Base-by-base conservation (phyloP, 805 yeast species). In the Zygosaccharomyces bailii region DNA sequence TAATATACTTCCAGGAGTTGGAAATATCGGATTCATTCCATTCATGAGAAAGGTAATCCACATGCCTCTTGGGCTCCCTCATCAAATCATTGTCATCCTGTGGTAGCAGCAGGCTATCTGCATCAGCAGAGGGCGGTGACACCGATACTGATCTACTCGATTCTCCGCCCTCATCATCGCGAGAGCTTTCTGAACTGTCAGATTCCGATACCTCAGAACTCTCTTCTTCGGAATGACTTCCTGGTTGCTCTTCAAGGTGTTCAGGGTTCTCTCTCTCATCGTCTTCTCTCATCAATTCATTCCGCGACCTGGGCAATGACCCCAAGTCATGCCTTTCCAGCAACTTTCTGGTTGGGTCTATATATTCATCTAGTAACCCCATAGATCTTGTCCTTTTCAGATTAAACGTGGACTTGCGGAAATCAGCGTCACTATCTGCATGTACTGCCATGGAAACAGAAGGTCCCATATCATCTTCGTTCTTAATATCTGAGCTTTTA, bases 11-110 rank as follows among this genome's bases (percentile, higher is more conserved):
- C 99, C 99, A 93, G 23, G 96, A 87, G 51, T 86, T 86, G 9
- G 95, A 86, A 23, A 93, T 86, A 61, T 93, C 99, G 4, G 80
- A 70, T 52, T 90, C 98, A 55, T 88, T 87, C 99, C 99, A 93
- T 63, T 93, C 76, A 63, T 93, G 96, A 4, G 96, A 86, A 41
- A 93, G 73, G 66, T 93, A 93, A 69, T 93, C 99, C 6, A 93
- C 99, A 60, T 90, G 97, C 43, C 83, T 77, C 40, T 85, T 78
- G 4, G 98, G 96, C 57, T 85, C 93, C 53, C 79, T 78, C 42
- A 76, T 77, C 29, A 90, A 72, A 58, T 84, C 95, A 24, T 80
- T 78, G 66, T 90, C 97, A 66, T 90, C 97, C 55, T 84, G 93
- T n/a, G 85, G 83, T 19, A 65, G 50, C 16, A 67, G 45, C 34